These are phyloP conservation scores for Mercurialis annua DNA, from an alignment of 345 rosid genomes.

Conservation along the genomic window DNA sequence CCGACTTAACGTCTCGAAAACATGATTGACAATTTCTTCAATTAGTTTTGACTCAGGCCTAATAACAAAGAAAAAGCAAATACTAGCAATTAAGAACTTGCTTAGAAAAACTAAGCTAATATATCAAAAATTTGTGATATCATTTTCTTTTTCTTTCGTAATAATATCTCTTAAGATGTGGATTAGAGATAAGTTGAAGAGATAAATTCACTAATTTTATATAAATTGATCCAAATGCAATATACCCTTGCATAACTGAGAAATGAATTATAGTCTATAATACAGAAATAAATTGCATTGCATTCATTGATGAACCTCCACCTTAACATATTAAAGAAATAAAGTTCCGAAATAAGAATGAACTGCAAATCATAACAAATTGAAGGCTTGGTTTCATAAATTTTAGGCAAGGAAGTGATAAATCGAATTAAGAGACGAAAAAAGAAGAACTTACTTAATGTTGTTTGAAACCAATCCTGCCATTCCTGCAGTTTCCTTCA, in stretches of 20 bases:
- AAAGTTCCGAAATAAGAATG: not conserved
- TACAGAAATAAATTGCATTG: too few relatives aligned
- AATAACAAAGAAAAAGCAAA: not conserved
- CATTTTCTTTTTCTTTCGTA: too few relatives aligned
- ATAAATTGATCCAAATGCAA: not conserved
- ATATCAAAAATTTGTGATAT: too few relatives aligned
- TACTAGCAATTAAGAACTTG: not conserved
- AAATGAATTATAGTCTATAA: too few relatives aligned
- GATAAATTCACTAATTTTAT: not conserved
- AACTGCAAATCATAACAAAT: too few relatives aligned
- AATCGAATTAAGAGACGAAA: not conserved
- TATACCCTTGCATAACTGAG: not conserved
- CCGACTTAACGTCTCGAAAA: not conserved
- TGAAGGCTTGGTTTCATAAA: too few relatives aligned
- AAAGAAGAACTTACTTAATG: not conserved
- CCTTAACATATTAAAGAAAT: not conserved
- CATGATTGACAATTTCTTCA: not conserved
- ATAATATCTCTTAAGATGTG: not conserved
- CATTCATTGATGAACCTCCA: too few relatives aligned
- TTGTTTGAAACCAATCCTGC: not conserved
- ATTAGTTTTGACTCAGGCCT: constrained; percentile 1
- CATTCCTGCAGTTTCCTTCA: not conserved
- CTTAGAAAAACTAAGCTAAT: not conserved
- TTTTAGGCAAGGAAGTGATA: too few relatives aligned
- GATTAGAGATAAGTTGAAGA: not conserved